Evolutionary conservation across 345 rosid genomes (phyloP), one percentile per base, ranked within the genome.

Genomic region (Linum trigynum): DNA sequence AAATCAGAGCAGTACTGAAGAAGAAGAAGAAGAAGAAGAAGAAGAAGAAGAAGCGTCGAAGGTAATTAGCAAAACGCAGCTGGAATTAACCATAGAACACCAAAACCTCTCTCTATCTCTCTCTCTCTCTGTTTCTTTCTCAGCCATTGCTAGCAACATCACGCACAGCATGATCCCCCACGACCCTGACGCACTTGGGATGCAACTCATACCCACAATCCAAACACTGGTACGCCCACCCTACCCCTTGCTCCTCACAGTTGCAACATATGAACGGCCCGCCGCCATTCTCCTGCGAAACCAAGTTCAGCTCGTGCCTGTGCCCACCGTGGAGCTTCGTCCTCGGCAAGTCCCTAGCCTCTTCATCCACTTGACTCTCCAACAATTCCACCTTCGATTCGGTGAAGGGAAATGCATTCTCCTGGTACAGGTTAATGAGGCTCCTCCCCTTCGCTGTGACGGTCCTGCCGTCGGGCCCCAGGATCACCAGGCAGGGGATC

Each of bases 151-250:
- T 23, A 0, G 32, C 32, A 23, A 23, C 32, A 0, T 23, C 32
- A 23, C 0, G 32, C 32, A 23, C 32, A 23, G 32, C 32, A 23
- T 23, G 32, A 23, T 23, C 32, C 1, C 1, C 32, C 32, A 23
- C 32, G 0, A 23, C 32, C 32, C 32, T 23, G 0, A 85, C 76
- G 51, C 87, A 85, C 78, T 67, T 83, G 37, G 87, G 75, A 61
- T 85, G 90, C 64, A 85, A 83, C 79, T 85, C 87, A n/a, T 83
- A 85, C 7, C 90, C 90, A 62, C 90, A 85, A 57, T 80, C 84
- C 23, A 85, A 70, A 53, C 90, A 83, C 63, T 79, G 87, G 71
- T 85, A 85, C 43, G 83, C 87, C 90, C 90, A 85, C 12, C 84
- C 83, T 1, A 65, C 72, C 8, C 87, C 90, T 59, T 85, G 90